Evolutionary conservation across 352 stramenopile species (phyloP), one percentile per base, ranked within the genome.

Genomic region (Globisporangium viniferum): DNA sequence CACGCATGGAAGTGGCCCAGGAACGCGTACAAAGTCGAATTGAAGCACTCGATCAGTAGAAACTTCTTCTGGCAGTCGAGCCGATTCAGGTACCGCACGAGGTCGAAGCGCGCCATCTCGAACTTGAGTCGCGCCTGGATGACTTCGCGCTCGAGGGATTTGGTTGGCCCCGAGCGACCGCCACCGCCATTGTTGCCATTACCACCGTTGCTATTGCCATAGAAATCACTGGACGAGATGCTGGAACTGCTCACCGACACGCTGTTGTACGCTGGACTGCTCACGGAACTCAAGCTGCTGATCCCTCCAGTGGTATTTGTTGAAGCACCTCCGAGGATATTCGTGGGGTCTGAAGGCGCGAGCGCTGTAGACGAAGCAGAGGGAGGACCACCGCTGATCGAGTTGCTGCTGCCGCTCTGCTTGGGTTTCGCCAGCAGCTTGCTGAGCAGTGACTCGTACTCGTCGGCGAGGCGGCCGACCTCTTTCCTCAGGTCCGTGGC

Each of bases 61-160:
- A 93, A 85, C 58, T 94, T 96, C 73, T 96, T 96, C 67, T 90
- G 86, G 51, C 79, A 89, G 59, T 96, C 87, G 20, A 96, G 69
- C 0, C 81, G 79, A 62, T 96, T 96, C 51, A 96, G 75, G 59
- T 91, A 92, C 8, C 89, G 85, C 59, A 96, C 89, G 12, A 93
- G 71, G 57, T 96, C 89, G 56, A 95, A 96, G 3, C 89, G 87
- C 29, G 89, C 87, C 20, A 95, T 70, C 66, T 96, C 89, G 67
- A 95, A 96, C 3, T 82, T 79, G 55, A 80, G 77, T 18, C 86
- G 79, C 12, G 80, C 77, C 36, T 81, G 65, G 41, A 88, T 77
- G 27, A 91, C 82, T 6, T 94, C 84, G 53, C 86, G 75, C 57
- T 95, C 88, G 12, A 94, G 70, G 3, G 82, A 72, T 49, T 82